Base-by-base conservation (phyloP, 805 yeast species). In the Priceomyces medius region DNA sequence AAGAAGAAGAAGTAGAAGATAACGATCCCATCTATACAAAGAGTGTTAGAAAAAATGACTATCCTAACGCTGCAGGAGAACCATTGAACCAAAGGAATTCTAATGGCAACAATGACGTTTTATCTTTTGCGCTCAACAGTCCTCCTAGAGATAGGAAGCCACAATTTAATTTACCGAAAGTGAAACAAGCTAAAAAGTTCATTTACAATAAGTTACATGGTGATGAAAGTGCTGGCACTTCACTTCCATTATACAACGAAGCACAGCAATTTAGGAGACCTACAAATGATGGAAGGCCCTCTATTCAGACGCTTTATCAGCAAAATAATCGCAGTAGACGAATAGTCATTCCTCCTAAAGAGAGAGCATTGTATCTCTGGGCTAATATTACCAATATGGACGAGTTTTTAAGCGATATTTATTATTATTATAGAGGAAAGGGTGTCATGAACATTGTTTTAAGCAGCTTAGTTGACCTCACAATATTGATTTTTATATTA, bases 331-430 rank as follows among this genome's bases (percentile, higher is more conserved):
- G 43, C 35, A 17, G 49, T n/a, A 40, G 44, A 16, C 43, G 42
- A 18, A 50, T 56, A 36, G 43, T 62, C 4, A 68, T 71, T 17
- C 73, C 75, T 12, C 74, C 74, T 3, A 63, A 61, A 36, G 97
- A 90, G 56, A 68, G 88, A 37, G 96, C 98, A 0, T 68, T 86
- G 13, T 93, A 97, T 88, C 76, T 88, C 45, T 93, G 99, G 98
- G 96, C 98, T 1, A 93, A 93, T 55, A 88, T 93, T 18, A 88
- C 86, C 50, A 93, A 93, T 60, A 74, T 93, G 59, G 99, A 93
- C 64, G 76, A 80, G 35, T 93, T 91, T 53, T 68, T 93, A 14
- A 80, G 80, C 40, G 95, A 91, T 51, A 77, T 90, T 8, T 93
- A 93, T 62, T 73, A 75, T 38, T 93, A 89, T 58, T 93, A 86